Evolutionary conservation across 176 grass and related monocot species (phyloP).

Genomic region (Oryza punctata): DNA sequence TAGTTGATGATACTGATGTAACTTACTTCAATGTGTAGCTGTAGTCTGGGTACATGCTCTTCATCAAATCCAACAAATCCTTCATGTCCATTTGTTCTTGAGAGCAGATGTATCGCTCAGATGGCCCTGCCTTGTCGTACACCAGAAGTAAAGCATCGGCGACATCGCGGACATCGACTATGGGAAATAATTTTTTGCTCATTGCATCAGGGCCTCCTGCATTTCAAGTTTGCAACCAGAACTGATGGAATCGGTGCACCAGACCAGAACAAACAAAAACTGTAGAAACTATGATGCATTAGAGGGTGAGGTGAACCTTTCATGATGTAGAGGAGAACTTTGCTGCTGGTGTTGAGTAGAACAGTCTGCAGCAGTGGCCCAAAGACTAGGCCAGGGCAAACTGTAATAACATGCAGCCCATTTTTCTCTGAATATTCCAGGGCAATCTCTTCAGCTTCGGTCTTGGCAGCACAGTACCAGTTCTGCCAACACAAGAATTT

Average conservation of each 20-base stretch:
- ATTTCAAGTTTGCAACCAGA: slow-evolving; percentile 19
- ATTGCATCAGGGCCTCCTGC: slow-evolving; percentile 37
- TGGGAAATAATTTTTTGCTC: slow-evolving; percentile 4
- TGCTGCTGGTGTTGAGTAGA: too few species aligned
- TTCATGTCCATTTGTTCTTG: slow-evolving; percentile 2
- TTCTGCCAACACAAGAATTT: too few species aligned
- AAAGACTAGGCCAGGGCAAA: too few species aligned
- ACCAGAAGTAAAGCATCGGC: slow-evolving; percentile 38
- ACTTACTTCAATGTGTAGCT: slow-evolving; percentile 42
- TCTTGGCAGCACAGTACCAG: too few species aligned
- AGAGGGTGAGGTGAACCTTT: too few species aligned
- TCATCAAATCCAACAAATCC: slow-evolving; percentile 23
- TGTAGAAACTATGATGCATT: neutral
- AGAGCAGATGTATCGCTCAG: slow-evolving; percentile 43
- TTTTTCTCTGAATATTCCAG: too few species aligned
- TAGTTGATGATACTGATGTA: neutral
- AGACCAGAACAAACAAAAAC: neutral
- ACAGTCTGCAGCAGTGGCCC: too few species aligned
- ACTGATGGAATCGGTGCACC: neutral
- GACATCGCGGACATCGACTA: slow-evolving; percentile 47
- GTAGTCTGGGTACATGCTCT: slow-evolving; percentile 50
- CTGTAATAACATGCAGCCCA: too few species aligned
- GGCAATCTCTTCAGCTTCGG: too few species aligned
- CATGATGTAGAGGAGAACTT: too few species aligned
- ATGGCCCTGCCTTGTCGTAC: slow-evolving; percentile 35